A percentile compares a stretch with the other conserved stretches of the same genome.
Conservation (phyloP, 176 grass and related monocot species). For the Zizania latifolia region DNA sequence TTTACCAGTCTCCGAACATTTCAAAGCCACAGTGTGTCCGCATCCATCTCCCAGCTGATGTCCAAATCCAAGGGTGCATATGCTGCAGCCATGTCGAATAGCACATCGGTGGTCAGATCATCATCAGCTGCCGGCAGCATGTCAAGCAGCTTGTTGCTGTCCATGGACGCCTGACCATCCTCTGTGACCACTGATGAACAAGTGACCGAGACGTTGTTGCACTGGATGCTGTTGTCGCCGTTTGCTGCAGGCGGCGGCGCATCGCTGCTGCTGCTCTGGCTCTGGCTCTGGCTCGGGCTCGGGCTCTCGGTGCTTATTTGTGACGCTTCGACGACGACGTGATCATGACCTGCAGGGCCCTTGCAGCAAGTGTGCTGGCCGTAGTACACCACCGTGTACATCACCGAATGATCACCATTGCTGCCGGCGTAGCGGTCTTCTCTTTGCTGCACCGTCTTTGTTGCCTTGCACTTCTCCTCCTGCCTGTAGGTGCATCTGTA, state of each 20-base stretch:
- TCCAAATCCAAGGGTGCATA: neutral
- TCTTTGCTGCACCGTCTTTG: slow-evolving; percentile 28
- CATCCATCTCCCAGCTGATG: neutral
- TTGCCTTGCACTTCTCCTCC: slow-evolving; percentile 26
- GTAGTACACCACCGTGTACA: slow-evolving; percentile 32
- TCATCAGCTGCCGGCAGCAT: neutral
- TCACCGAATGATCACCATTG: neutral
- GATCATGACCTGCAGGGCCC: neutral
- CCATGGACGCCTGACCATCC: neutral
- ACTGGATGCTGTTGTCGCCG: neutral
- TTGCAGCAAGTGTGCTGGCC: slow-evolving; percentile 47
- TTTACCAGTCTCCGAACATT: neutral
- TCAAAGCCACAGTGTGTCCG: neutral
- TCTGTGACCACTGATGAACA: too few species aligned
- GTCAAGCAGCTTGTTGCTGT: neutral
- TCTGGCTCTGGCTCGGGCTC: neutral
- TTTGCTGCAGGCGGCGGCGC: neutral
- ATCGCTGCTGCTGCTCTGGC: neutral
- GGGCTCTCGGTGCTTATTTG: neutral
- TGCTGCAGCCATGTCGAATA: neutral
- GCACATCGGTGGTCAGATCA: neutral
- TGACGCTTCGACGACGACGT: neutral
- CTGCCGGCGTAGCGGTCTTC: neutral
- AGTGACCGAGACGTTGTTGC: neutral
- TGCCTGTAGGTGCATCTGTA: slow-evolving; percentile 33